Percentiles rank a stretch among this genome's conserved stretches.
Evolutionary conservation across 129 eudicot genomes (phyloP).

Genomic region (Oenanthe sinensis): DNA sequence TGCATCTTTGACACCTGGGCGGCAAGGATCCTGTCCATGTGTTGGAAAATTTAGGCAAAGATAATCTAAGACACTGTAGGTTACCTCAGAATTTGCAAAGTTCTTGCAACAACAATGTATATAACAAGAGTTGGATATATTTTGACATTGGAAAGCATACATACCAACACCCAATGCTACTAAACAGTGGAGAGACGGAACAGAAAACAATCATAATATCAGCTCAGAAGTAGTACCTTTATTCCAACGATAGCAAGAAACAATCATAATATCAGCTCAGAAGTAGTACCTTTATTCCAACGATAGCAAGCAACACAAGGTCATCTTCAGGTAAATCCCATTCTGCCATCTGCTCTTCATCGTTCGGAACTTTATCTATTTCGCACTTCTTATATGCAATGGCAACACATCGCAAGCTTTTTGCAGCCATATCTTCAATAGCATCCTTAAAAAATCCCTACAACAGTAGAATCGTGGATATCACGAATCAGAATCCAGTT

Average conservation of each 20-base stretch:
- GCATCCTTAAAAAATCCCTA: constrained; percentile 53
- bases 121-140: neutral
- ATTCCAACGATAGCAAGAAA: constrained; percentile 82
- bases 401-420: constrained; percentile 86
- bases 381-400: constrained; percentile 62
- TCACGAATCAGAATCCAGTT: neutral
- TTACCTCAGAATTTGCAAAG: neutral
- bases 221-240: constrained; percentile 39
- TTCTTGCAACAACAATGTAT: neutral
- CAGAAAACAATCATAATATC: neutral
- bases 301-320: constrained; percentile 70
- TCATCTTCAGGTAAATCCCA: constrained; percentile 82
- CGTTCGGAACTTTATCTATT: constrained; percentile 41
- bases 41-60: neutral
- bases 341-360: constrained; percentile 45
- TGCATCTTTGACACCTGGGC: constrained; percentile 93
- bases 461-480: neutral
- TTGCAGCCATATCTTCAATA: constrained; percentile 76
- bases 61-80: neutral
- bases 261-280: constrained; percentile 3
- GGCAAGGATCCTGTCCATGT: constrained; percentile 85
- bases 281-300: constrained; percentile 76
- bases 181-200: neutral
- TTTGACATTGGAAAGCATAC: neutral
- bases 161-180: neutral